Percentiles rank a stretch among this genome's conserved stretches.
Evolutionary conservation across 2,329 filamentous ascomycete species (phyloP).

Genomic region (Ilyonectria robusta): DNA sequence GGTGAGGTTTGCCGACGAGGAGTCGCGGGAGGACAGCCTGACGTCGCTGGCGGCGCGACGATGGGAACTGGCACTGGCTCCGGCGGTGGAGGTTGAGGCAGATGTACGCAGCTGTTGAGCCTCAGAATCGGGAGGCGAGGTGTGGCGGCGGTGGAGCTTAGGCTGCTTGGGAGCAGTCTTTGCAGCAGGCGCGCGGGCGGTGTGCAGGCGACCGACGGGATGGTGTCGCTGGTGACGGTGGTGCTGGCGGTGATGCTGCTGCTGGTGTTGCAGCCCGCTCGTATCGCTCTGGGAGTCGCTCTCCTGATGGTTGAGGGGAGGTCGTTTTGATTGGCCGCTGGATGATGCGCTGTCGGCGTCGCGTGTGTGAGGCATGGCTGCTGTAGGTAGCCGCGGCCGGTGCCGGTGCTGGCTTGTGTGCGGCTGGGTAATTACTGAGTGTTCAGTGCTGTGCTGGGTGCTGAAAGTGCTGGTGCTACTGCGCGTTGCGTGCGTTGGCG

Average conservation of each 20-base stretch:
- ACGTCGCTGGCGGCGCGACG: slow-evolving; percentile 67
- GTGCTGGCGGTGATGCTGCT: slow-evolving; percentile 48
- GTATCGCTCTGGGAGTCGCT: slow-evolving; percentile 53
- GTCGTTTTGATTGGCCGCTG: slow-evolving; percentile 70
- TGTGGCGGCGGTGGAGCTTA: slow-evolving; percentile 60
- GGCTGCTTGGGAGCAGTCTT: slow-evolving; percentile 65
- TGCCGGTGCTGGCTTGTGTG: slow-evolving; percentile 14
- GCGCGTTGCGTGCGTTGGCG: slow-evolving; percentile 14
- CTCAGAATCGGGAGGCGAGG: slow-evolving; percentile 54
- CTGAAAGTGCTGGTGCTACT: slow-evolving; percentile 7
- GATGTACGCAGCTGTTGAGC: slow-evolving; percentile 45
- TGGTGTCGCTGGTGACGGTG: slow-evolving; percentile 54
- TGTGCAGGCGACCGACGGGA: slow-evolving; percentile 59
- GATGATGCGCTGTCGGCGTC: slow-evolving; percentile 64
- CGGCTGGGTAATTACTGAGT: neutral
- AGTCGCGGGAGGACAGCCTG: slow-evolving; percentile 61
- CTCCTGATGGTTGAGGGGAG: slow-evolving; percentile 56
- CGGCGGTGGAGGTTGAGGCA: slow-evolving; percentile 5
- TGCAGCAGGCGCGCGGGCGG: slow-evolving; percentile 67
- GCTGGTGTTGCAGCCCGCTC: slow-evolving; percentile 48
- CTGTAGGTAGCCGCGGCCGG: slow-evolving; percentile 25
- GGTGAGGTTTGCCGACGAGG: slow-evolving; percentile 61
- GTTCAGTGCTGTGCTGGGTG: slow-evolving; percentile 11
- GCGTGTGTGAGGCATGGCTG: slow-evolving; percentile 60
- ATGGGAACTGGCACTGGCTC: slow-evolving; percentile 52